Percentiles rank a stretch among this genome's conserved stretches.
These are phyloP conservation scores for Cornus controversa DNA, from an alignment of 148 eudicot genomes.

Conservation along the genomic window DNA sequence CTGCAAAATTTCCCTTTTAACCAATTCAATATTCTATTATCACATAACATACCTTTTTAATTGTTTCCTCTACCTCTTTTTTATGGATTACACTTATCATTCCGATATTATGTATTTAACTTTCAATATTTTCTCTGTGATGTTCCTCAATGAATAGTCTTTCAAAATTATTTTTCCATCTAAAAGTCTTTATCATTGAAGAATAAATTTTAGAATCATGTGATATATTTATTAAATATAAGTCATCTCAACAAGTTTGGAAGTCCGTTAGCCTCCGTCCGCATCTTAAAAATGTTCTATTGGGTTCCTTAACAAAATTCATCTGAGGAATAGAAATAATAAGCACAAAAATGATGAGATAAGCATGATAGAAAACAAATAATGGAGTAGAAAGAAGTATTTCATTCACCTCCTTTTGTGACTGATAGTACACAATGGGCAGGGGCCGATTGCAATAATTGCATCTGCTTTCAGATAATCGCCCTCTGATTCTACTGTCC, in stretches of 20 bases:
- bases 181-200: too few relatives aligned
- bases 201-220: not conserved
- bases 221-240: not conserved
- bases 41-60: too few relatives aligned
- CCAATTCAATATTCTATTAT: too few relatives aligned
- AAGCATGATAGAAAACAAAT: not conserved
- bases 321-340: too few relatives aligned
- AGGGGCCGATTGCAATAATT: conserved; percentile 62
- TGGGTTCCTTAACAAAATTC: too few relatives aligned
- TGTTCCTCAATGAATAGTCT: too few relatives aligned
- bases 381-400: conserved; percentile 1
- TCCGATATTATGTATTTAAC: too few relatives aligned
- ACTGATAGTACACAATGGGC: conserved; percentile 63
- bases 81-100: too few relatives aligned
- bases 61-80: too few relatives aligned
- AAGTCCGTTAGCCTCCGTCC: not conserved
- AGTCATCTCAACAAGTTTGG: not conserved
- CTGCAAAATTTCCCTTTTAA: too few relatives aligned
- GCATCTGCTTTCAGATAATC: conserved; percentile 67
- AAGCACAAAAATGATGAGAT: not conserved
- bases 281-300: not conserved
- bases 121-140: too few relatives aligned
- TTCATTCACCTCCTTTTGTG: conserved; percentile 73
- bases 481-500: conserved; percentile 70
- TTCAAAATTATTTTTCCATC: too few relatives aligned